Percentiles rank a stretch among this genome's conserved stretches.
Evolutionary conservation across 2,329 filamentous ascomycete genomes (phyloP).

Genomic region (Penicillium sp.): DNA sequence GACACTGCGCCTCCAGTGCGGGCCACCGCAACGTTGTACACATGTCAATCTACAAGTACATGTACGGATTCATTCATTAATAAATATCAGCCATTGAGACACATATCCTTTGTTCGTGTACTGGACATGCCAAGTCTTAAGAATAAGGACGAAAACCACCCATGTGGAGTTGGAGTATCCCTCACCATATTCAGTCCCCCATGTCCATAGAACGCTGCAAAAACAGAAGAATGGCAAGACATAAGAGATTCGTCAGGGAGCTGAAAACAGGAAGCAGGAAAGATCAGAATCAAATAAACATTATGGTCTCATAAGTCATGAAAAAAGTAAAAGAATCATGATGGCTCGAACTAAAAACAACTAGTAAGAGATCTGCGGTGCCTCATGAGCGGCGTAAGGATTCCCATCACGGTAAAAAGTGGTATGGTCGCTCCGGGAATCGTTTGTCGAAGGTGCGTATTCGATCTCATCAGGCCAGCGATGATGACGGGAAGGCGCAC

Average conservation of each 20-base stretch:
- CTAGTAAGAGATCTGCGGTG: slow-evolving; percentile 21
- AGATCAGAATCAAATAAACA: background rate
- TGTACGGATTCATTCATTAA: background rate
- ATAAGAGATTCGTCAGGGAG: background rate
- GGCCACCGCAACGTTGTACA: too few species aligned
- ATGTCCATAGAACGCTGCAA: background rate
- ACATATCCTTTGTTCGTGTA: background rate
- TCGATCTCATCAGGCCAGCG: slow-evolving; percentile 35
- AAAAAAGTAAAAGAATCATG: background rate
- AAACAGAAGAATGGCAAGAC: background rate
- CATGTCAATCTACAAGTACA: background rate
- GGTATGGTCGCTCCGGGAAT: background rate
- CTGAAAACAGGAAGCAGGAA: background rate
- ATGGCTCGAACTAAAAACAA: background rate
- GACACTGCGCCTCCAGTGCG: too few species aligned
- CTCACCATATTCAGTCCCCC: background rate
- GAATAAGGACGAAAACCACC: background rate
- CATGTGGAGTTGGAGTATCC: background rate
- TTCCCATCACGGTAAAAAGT: slow-evolving; percentile 16
- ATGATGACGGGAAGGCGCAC: slow-evolving; percentile 3
- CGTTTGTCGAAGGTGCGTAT: slow-evolving; percentile 8
- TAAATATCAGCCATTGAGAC: background rate
- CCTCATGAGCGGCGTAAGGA: slow-evolving; percentile 13
- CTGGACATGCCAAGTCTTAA: background rate
- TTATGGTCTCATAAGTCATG: slow-evolving; percentile 12